These are phyloP conservation scores for Begonia masoniana DNA, from an alignment of 306 rosid genomes.

Conservation along the genomic window DNA sequence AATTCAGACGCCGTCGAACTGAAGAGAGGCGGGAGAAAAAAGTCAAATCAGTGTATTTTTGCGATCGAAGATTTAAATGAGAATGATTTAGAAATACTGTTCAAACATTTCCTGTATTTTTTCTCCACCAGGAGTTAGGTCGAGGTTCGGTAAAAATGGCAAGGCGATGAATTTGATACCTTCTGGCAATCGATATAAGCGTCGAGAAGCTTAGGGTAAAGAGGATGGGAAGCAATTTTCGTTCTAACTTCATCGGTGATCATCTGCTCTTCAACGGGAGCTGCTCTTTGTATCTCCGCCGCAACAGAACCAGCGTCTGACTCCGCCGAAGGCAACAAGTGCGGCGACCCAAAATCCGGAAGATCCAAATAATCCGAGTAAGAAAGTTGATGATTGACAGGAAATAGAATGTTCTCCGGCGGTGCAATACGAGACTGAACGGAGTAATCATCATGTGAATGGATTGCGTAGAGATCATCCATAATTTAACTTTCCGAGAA, in stretches of 20 bases:
- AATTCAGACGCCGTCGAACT: too few species aligned
- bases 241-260: slow-evolving; percentile 19
- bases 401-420: slow-evolving; percentile 2
- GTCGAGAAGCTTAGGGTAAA: slow-evolving; percentile 48
- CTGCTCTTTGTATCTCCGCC: slow-evolving; percentile 15
- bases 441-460: slow-evolving; percentile 8
- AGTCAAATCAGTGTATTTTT: too few species aligned
- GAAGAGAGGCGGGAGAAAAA: too few species aligned
- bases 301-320: slow-evolving; percentile 18
- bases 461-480: slow-evolving; percentile 30
- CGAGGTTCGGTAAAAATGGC: neutral
- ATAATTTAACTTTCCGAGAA: slow-evolving; percentile 6
- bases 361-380: slow-evolving; percentile 2
- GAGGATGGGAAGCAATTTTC: slow-evolving; percentile 67
- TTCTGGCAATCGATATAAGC: slow-evolving; percentile 66
- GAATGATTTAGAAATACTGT: neutral
- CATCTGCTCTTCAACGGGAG: slow-evolving; percentile 13
- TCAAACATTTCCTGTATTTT: neutral
- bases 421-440: slow-evolving; percentile 13
- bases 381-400: slow-evolving; percentile 7
- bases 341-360: slow-evolving; percentile 17
- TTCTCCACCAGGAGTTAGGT: slow-evolving; percentile 10
- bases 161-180: slow-evolving; percentile 20
- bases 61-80: neutral
- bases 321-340: slow-evolving; percentile 11